Conservation (phyloP, 257 asterid genomes). For the Jaltomata sinuosa region DNA sequence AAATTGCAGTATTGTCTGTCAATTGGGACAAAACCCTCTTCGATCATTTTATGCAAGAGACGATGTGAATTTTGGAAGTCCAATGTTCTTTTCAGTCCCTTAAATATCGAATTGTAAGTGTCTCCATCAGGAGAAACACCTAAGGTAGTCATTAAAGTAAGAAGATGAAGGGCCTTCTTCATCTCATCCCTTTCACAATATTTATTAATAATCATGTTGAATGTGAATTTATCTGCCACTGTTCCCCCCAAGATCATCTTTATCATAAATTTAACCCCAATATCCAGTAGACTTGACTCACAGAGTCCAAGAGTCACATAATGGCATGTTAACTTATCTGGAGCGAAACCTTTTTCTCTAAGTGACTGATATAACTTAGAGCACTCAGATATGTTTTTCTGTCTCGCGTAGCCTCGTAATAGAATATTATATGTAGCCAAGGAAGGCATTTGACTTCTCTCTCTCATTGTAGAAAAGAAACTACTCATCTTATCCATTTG, state of each 20-base stretch:
- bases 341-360: constrained; percentile 40
- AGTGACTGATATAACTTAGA: constrained; percentile 38
- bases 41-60: constrained; percentile 48
- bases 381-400: constrained; percentile 36
- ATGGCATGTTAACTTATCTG: constrained; percentile 66
- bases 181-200: constrained; percentile 53
- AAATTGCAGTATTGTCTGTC: constrained; percentile 55
- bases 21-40: constrained; percentile 45
- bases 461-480: constrained; percentile 28
- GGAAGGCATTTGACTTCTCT: constrained; percentile 29
- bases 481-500: constrained; percentile 28
- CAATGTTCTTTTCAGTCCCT: constrained; percentile 50
- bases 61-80: constrained; percentile 30
- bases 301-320: constrained; percentile 56
- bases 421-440: constrained; percentile 69
- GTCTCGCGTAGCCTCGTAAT: constrained; percentile 57
- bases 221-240: constrained; percentile 45
- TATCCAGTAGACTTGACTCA: constrained; percentile 48
- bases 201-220: constrained; percentile 45
- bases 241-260: constrained; percentile 49
- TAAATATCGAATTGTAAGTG: constrained; percentile 45
- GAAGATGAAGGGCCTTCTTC: constrained; percentile 50
- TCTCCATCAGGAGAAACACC: constrained; percentile 46
- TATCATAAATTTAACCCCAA: constrained; percentile 61
- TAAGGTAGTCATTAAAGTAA: constrained; percentile 39